Percentiles rank a stretch among this genome's conserved stretches.
Evolutionary conservation across 148 eudicot species (phyloP).

Genomic region (Amaranthus palmeri): DNA sequence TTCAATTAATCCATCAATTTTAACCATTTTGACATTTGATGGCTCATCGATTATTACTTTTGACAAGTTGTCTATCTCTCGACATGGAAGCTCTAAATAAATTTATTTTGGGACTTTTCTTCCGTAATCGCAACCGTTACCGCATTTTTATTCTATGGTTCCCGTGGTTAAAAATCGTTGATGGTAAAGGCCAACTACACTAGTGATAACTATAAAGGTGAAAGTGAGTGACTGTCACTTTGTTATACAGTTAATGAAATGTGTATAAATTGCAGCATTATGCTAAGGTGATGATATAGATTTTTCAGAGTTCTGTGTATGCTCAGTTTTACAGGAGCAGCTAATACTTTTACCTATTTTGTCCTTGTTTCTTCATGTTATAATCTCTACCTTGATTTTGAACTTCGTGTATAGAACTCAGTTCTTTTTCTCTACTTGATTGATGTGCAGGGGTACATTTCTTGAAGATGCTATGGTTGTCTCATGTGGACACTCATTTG

Average conservation of each 20-base stretch:
- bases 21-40: no score
- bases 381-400: neutral
- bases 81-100: no score
- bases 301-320: neutral
- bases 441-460: slow-evolving; percentile 63
- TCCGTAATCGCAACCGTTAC: no score
- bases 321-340: neutral
- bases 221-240: no score
- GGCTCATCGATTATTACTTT: no score
- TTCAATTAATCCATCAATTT: no score
- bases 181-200: no score
- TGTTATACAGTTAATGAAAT: neutral
- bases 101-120: no score
- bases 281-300: neutral
- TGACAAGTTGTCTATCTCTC: no score
- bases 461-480: slow-evolving; percentile 88
- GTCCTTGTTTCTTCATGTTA: neutral
- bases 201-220: neutral
- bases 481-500: slow-evolving; percentile 96
- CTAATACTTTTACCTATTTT: neutral
- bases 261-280: neutral
- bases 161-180: no score
- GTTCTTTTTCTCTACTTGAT: slow-evolving; percentile 13
- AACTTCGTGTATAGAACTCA: neutral
- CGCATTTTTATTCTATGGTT: no score